Percentiles rank a stretch among this genome's conserved stretches.
Conservation (phyloP, 345 rosid genomes). For the Acer saccharum region DNA sequence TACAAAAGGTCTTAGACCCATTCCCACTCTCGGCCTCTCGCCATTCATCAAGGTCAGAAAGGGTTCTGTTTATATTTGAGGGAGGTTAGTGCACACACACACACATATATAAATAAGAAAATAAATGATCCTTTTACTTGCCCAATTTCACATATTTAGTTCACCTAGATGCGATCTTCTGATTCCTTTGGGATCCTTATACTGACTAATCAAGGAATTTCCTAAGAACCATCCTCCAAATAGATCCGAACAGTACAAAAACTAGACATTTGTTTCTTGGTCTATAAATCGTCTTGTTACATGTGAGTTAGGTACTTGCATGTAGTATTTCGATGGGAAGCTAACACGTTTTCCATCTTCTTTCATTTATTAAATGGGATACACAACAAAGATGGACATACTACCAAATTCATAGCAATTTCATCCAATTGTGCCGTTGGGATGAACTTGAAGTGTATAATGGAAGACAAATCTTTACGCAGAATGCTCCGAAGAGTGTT, state of each 20-base stretch:
- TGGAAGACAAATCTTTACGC: neutral
- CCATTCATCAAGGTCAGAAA: neutral
- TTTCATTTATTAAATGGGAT: neutral
- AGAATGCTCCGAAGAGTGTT: neutral
- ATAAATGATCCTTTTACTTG: neutral
- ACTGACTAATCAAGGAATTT: neutral
- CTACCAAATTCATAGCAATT: neutral
- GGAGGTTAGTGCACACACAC: neutral
- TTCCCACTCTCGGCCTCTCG: neutral
- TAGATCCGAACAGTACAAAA: neutral
- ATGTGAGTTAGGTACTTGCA: slow-evolving; percentile 2
- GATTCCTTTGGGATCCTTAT: neutral
- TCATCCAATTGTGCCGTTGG: neutral
- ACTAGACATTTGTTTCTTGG: neutral
- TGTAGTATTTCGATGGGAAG: neutral
- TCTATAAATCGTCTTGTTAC: neutral
- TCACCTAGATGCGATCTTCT: neutral
- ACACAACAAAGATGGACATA: neutral
- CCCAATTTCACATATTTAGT: too few relatives aligned
- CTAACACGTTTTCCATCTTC: neutral
- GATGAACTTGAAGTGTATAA: neutral
- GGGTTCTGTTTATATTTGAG: neutral
- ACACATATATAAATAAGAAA: neutral
- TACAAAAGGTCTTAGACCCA: neutral
- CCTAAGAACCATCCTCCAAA: neutral